Base-by-base conservation (phyloP, 2,329 filamentous ascomycete genomes). In the Neonectria neomacrospora region DNA sequence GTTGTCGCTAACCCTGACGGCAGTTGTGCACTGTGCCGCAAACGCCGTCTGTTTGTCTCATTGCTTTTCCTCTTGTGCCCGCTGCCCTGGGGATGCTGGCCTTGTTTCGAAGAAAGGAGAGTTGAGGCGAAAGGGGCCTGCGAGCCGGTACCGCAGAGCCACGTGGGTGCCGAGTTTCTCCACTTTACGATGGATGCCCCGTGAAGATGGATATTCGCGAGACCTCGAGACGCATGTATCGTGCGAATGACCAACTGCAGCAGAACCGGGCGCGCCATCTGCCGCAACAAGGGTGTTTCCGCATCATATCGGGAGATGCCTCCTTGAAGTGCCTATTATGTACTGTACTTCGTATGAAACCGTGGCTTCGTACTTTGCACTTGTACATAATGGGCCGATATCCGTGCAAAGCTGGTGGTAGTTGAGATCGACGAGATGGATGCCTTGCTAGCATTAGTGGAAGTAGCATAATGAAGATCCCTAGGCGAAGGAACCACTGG, bases 1-100 rank as follows among this genome's bases (percentile, higher is more conserved):
- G 14, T 23, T 18, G 39, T 23, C 45, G 20, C 34, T 54, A 39
- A 47, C 14, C 32, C 20, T 54, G 57, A 60, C 32, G 48, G 50
- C n/a, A 48, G 50, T 61, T 57, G 59, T 57, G 59, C 54, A 61
- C 60, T 54, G 54, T 63, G 54, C 42, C 34, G 37, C 42, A 58
- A 54, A 58, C 48, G 54, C 48, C 32, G 54, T 54, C 41, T 51
- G 16, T 18, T 32, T 63, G 60, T 57, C 53, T 61, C 22, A 57
- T 51, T 30, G 30, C 39, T 45, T 42, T 39, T n/a, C 32, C 42
- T 54, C 44, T 30, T 18, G 42, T 16, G 51, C 34, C n/a, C 6
- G 3, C 7, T 18, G 16, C 7, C 45, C 34, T n/a, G 47, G 41
- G 50, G 50, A 58, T 54, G 45, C 45, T 41, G 14, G 50, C 30